These are phyloP conservation scores for Globisporangium paroecandrum DNA, from an alignment of 352 stramenopile genomes.

Conservation along the genomic window DNA sequence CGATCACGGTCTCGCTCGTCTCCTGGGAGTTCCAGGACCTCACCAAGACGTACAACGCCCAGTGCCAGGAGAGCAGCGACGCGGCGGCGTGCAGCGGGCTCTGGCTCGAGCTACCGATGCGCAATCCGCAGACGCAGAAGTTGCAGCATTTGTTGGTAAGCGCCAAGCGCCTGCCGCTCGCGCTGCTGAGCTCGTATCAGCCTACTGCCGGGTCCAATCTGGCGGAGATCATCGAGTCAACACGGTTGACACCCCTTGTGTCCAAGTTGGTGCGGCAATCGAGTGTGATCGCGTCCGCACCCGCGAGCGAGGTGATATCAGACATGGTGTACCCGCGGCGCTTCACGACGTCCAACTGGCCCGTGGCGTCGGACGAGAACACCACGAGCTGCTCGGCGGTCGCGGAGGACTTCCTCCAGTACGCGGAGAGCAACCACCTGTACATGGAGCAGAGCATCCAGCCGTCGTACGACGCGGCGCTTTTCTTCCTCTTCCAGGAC, in stretches of 20 bases:
- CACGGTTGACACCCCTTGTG: constrained; percentile 7
- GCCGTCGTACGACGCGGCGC: constrained; percentile 24
- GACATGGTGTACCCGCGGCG: not conserved
- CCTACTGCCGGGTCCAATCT: not conserved
- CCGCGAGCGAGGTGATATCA: not conserved
- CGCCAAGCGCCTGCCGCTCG: not conserved
- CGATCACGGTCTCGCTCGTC: constrained; percentile 6
- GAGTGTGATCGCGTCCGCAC: not conserved
- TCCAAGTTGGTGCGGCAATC: constrained; percentile 1
- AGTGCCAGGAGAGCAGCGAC: not conserved
- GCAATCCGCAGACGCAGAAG: not conserved
- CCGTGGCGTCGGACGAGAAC: not conserved
- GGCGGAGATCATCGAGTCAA: not conserved
- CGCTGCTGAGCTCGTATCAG: constrained; percentile 5
- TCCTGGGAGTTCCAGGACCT: constrained; percentile 8
- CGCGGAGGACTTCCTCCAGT: constrained; percentile 9
- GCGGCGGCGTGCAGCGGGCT: not conserved
- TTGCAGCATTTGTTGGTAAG: not conserved
- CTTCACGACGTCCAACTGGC: not conserved
- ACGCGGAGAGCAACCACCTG: constrained; percentile 27
- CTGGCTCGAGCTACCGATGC: not conserved
- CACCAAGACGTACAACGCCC: not conserved
- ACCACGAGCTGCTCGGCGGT: not conserved
- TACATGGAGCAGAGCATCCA: constrained; percentile 39
- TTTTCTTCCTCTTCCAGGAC: constrained; percentile 39